A percentile compares a stretch with the other conserved stretches of the same genome.
phyloP scores from a whole-genome alignment of 2,329 filamentous ascomycete species.

The Orbilia oligospora region DNA sequence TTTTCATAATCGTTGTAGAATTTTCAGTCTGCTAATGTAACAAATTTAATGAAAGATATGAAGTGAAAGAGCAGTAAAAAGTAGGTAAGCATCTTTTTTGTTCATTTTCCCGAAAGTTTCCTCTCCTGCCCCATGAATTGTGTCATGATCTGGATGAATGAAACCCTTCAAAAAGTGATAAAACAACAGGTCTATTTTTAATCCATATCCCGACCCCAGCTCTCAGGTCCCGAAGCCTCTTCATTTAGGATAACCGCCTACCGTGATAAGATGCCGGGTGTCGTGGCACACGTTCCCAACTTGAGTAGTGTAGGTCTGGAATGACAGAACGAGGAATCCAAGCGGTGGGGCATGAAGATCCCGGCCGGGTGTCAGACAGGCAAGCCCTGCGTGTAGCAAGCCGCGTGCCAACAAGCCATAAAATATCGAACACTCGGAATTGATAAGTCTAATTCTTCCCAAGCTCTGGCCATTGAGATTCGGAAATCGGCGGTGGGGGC shows the following conservation, averaged over 20 bases:
- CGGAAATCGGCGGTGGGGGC: constrained; percentile 34
- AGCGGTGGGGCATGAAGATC: neutral
- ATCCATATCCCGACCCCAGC: neutral
- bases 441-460: constrained; percentile 23
- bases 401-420: neutral
- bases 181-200: constrained; percentile 7
- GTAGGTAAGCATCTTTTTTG: constrained; percentile 8
- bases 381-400: neutral
- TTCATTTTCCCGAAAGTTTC: neutral
- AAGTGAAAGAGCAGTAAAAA: neutral
- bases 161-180: constrained; percentile 9
- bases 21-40: constrained; percentile 8
- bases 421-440: neutral
- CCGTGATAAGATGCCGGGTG: neutral
- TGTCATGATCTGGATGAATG: neutral
- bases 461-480: constrained; percentile 43
- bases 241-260: neutral
- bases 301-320: neutral
- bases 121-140: neutral
- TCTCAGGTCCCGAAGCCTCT: neutral
- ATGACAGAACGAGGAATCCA: neutral
- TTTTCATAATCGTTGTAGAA: neutral
- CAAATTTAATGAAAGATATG: constrained; percentile 6
- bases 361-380: neutral
- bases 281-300: neutral